Percentiles rank a stretch among this genome's conserved stretches.
Evolutionary conservation across 345 rosid genomes (phyloP).

Genomic region (Raphanus raphanistrum): DNA sequence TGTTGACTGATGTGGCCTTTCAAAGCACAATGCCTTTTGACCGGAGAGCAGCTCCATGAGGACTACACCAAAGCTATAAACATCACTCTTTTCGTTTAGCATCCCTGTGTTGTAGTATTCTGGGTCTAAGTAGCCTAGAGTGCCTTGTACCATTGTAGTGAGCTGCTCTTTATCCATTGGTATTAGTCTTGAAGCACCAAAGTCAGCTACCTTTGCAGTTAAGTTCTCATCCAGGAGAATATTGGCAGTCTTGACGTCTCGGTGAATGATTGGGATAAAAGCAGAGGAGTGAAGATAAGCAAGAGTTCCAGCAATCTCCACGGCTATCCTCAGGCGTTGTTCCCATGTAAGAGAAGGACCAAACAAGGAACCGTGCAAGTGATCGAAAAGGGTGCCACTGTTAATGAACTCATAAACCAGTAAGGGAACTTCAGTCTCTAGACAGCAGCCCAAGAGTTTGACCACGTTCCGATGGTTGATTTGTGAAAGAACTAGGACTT

Average conservation of each 20-base stretch:
- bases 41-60: not conserved
- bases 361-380: not conserved
- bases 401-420: not conserved
- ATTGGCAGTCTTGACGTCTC: not conserved
- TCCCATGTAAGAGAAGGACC: not conserved
- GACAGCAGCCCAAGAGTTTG: not conserved
- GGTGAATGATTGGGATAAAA: not conserved
- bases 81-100: not conserved
- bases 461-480: conserved; percentile 37
- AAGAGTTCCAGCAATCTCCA: not conserved
- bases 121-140: not conserved
- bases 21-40: not conserved
- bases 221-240: not conserved
- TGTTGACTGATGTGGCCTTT: not conserved
- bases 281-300: not conserved
- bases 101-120: not conserved
- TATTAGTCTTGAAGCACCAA: not conserved
- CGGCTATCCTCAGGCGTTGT: not conserved
- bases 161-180: not conserved
- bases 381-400: not conserved
- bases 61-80: not conserved
- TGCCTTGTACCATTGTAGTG: not conserved
- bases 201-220: not conserved
- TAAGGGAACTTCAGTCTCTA: not conserved
- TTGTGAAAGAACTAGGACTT: conserved; percentile 49